Percentiles rank a stretch among this genome's conserved stretches.
Evolutionary conservation across 148 eudicot species (phyloP).

Genomic region (Nepenthes gracilis): DNA sequence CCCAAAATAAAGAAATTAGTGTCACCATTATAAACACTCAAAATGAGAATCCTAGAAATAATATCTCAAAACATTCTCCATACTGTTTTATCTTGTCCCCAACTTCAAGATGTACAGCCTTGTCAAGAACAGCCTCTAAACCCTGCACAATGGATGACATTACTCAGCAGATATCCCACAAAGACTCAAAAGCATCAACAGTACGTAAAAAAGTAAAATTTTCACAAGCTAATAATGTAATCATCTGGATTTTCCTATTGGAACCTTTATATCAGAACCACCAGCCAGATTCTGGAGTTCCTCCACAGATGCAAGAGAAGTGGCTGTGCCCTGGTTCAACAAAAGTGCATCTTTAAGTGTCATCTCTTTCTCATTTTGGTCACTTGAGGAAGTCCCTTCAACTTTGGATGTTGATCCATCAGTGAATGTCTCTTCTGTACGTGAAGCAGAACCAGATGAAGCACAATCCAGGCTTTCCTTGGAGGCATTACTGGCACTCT

Average conservation of each 20-base stretch:
- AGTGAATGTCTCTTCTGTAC: constrained; percentile 26
- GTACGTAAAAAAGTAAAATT: background rate
- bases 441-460: constrained; percentile 23
- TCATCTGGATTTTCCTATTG: constrained; percentile 5
- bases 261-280: constrained; percentile 96
- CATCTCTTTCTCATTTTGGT: constrained; percentile 40
- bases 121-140: constrained; percentile 96
- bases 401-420: constrained; percentile 23
- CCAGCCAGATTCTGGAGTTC: constrained; percentile 91
- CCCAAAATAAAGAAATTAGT: constrained; percentile 5
- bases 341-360: constrained; percentile 45
- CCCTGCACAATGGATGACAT: constrained; percentile 38
- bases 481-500: constrained; percentile 23
- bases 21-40: constrained; percentile 6
- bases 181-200: background rate
- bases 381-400: constrained; percentile 35
- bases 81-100: constrained; percentile 70
- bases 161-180: background rate
- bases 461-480: constrained; percentile 31
- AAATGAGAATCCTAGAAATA: constrained; percentile 1
- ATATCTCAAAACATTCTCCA: constrained; percentile 8
- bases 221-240: background rate
- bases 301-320: constrained; percentile 69
- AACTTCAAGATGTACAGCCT: constrained; percentile 91
- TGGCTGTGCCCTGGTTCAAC: constrained; percentile 34